A percentile compares a stretch with the other conserved stretches of the same genome.
These are phyloP conservation scores for Suillus ampliporus DNA, from an alignment of 768 basidiomycete species.

Conservation along the genomic window DNA sequence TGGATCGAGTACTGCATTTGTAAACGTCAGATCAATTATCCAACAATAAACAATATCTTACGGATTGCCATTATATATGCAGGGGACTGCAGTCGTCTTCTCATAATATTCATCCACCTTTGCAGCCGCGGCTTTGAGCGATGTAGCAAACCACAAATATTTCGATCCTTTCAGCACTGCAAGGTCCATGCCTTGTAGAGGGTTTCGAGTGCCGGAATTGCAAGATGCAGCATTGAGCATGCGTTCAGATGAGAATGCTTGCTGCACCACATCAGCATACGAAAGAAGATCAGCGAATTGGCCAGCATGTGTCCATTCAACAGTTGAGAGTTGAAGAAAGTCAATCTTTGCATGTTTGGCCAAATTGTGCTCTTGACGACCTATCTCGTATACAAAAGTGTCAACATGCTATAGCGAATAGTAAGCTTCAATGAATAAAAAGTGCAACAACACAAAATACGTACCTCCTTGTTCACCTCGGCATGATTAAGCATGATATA, in stretches of 20 bases:
- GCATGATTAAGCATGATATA: slow-evolving; percentile 26
- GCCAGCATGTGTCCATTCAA: slow-evolving; percentile 31
- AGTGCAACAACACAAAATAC: slow-evolving; percentile 11
- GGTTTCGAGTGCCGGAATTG: slow-evolving; percentile 35
- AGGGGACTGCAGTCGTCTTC: slow-evolving; percentile 34
- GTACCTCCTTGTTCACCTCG: slow-evolving; percentile 22
- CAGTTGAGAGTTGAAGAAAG: slow-evolving; percentile 19
- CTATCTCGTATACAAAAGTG: slow-evolving; percentile 31
- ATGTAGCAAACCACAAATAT: slow-evolving; percentile 27
- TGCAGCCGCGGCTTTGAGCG: slow-evolving; percentile 30
- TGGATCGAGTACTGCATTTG: slow-evolving; percentile 30
- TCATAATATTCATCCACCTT: slow-evolving; percentile 44
- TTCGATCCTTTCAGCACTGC: slow-evolving; percentile 8
- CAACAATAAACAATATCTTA: slow-evolving; percentile 21
- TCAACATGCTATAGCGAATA: slow-evolving; percentile 23
- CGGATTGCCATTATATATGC: slow-evolving; percentile 41
- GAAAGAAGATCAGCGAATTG: slow-evolving; percentile 27
- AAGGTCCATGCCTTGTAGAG: slow-evolving; percentile 34
- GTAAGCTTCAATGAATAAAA: slow-evolving; percentile 13
- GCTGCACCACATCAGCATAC: slow-evolving; percentile 37
- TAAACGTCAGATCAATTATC: neutral
- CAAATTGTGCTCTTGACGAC: slow-evolving; percentile 19
- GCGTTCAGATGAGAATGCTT: slow-evolving; percentile 35
- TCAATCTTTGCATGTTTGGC: slow-evolving; percentile 22
- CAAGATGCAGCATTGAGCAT: slow-evolving; percentile 30